Conservation (phyloP, 768 basidiomycete genomes). For the Termitomyces sp. region DNA sequence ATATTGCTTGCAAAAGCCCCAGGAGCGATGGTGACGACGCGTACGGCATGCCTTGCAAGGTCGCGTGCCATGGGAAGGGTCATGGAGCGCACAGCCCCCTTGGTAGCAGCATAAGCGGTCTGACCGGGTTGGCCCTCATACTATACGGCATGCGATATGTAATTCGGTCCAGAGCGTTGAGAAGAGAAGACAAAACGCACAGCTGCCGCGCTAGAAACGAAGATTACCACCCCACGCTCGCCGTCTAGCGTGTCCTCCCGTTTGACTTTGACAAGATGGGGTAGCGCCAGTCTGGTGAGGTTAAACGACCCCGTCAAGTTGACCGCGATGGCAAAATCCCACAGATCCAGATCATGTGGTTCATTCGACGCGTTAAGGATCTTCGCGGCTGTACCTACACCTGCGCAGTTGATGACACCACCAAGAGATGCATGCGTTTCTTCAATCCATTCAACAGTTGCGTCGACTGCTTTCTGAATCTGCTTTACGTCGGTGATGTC, state of each 20-base stretch:
- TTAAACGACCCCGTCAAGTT: conserved; percentile 59
- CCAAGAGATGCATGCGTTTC: conserved; percentile 38
- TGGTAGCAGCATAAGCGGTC: conserved; percentile 49
- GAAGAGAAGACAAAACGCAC: background rate
- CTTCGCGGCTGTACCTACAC: conserved; percentile 40
- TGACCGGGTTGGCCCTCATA: conserved; percentile 56
- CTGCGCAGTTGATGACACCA: conserved; percentile 55
- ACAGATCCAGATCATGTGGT: conserved; percentile 44
- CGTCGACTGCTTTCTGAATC: conserved; percentile 2
- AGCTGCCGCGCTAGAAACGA: background rate
- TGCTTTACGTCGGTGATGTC: background rate
- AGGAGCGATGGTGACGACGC: conserved; percentile 55
- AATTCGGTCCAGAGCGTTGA: background rate
- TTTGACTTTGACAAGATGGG: conserved; percentile 42
- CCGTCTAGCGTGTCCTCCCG: conserved; percentile 26
- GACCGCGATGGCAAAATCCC: conserved; percentile 46
- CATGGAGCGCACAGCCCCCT: conserved; percentile 54
- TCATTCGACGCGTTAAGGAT: conserved; percentile 40
- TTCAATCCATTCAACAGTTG: conserved; percentile 33
- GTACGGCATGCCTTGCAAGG: conserved; percentile 43
- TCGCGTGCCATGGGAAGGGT: conserved; percentile 60
- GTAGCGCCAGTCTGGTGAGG: conserved; percentile 45
- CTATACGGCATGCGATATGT: conserved; percentile 21
- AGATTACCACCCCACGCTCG: background rate
- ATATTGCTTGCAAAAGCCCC: conserved; percentile 38